Evolutionary conservation across 345 rosid genomes (phyloP), one percentile per base, ranked within the genome.

Genomic region (Salix arbutifolia): DNA sequence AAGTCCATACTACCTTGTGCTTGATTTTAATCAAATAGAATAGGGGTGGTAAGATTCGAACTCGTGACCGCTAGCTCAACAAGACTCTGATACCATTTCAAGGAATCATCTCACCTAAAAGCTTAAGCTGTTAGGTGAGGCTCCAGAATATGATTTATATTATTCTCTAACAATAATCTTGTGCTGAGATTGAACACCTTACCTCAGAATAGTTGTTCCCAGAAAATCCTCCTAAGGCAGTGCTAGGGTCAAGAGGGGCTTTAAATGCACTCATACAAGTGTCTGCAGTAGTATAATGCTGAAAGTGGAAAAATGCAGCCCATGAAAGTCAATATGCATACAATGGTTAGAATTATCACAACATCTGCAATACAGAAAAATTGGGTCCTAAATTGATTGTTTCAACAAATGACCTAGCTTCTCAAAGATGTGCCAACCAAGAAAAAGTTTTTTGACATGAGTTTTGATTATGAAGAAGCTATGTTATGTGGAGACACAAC

Each of bases 161-260:
- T 33, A 33, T 5, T 33, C 37, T 33, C 6, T 33, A 33, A 5
- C 37, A 33, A 33, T 33, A 33, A 76, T 69, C 31, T 68, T 77
- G 73, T 77, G 80, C 37, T 77, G 74, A 40, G 68, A 53, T 44
- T 73, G 69, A 82, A 75, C 68, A 77, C 53, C 42, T 67, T 86
- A 93, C 99, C 97, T 93, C 93, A 56, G 90, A 84, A 74, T 85
- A 93, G 87, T 85, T 90, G 84, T 84, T 92, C 79, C 95, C 93
- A 56, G 89, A 84, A 86, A 90, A 92, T 79, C 98, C 98, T 84
- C 98, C 98, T 73, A 94, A 72, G 65, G 91, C 89, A 79, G 97
- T 91, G 82, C 88, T 91, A 82, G 99, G 99, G 85, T 95, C 97
- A 72, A 95, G 90, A 5, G 99, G 97, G 50, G 91, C 99, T 84